A percentile compares a stretch with the other conserved stretches of the same genome.
phyloP scores from a whole-genome alignment of 306 rosid species.

The Castanopsis chinensis region DNA sequence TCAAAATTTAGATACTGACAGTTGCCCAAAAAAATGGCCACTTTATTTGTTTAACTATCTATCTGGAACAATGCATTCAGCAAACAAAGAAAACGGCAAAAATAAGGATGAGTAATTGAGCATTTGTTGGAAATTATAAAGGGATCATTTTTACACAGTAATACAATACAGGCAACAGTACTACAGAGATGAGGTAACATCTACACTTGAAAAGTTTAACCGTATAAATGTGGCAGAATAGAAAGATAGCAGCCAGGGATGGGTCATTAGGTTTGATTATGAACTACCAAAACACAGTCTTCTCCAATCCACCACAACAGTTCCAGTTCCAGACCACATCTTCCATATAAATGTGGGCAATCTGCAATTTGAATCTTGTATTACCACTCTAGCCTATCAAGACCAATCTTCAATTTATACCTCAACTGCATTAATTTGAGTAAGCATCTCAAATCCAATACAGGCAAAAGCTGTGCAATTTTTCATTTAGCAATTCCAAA shows the following conservation, averaged over 20 bases:
- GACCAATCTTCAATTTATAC: not conserved
- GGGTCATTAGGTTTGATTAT: not conserved
- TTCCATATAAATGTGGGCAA: not conserved
- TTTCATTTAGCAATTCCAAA: not conserved
- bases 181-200: not conserved
- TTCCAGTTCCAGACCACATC: not conserved
- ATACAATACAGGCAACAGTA: constrained; percentile 8
- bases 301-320: not conserved
- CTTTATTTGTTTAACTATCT: constrained; percentile 51
- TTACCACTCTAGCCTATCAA: not conserved
- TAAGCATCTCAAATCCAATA: not conserved
- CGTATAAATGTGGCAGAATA: not conserved
- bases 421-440: not conserved
- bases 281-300: not conserved
- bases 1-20: constrained; percentile 36
- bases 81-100: constrained; percentile 30
- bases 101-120: constrained; percentile 50
- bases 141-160: not conserved
- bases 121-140: constrained; percentile 18
- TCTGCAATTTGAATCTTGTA: not conserved
- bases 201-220: not conserved
- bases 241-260: not conserved
- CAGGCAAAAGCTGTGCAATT: not conserved
- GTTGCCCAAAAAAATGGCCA: constrained; percentile 45
- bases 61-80: constrained; percentile 42